These are phyloP conservation scores for Selaginella moellendorffii DNA, from an alignment of 75 land plant species.

Conservation along the genomic window DNA sequence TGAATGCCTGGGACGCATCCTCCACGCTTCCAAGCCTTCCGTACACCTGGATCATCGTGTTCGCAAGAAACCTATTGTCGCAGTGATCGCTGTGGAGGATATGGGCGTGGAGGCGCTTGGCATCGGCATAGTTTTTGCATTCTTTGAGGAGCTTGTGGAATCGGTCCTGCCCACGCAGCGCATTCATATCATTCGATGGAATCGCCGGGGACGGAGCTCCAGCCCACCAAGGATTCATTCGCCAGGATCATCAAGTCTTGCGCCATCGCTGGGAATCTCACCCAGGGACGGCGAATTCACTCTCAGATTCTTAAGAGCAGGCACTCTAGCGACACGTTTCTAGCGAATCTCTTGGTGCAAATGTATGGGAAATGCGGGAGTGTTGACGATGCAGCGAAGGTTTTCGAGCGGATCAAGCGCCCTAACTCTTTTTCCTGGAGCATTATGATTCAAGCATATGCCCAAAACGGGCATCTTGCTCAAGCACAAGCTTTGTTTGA, in stretches of 20 bases:
- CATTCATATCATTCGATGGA: no score
- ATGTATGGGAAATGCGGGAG: constrained; percentile 21
- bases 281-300: constrained; percentile 12
- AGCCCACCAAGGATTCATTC: constrained; percentile 1
- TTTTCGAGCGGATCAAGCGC: constrained; percentile 5
- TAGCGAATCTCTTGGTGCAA: constrained; percentile 14
- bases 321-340: not conserved
- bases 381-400: constrained; percentile 10
- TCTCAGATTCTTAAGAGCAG: constrained; percentile 4
- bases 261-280: constrained; percentile 4
- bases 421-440: constrained; percentile 16
- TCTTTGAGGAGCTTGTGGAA: not conserved
- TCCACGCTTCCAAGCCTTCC: not conserved
- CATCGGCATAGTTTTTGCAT: not conserved
- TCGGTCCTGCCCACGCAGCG: not conserved
- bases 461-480: constrained; percentile 6
- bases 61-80: not conserved
- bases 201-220: no score
- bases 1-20: not conserved
- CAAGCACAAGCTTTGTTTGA: constrained; percentile 14
- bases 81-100: not conserved
- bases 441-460: constrained; percentile 19
- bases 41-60: not conserved
- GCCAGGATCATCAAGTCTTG: not conserved
- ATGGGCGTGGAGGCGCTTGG: not conserved